Conservation (phyloP, 2,329 filamentous ascomycete genomes). For the Fusarium floridanum region DNA sequence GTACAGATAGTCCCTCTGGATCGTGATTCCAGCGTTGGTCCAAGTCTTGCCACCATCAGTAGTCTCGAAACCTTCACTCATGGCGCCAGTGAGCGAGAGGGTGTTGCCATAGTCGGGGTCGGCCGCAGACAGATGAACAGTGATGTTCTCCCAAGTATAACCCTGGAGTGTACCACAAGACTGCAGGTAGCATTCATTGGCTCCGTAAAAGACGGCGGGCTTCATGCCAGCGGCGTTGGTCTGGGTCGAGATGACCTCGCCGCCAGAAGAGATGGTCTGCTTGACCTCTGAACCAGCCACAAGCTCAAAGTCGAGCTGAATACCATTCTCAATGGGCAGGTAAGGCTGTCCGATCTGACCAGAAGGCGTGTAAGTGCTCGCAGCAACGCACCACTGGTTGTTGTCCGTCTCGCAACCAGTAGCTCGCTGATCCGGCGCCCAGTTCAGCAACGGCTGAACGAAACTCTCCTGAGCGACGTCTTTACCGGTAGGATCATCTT, state of each 20-base stretch:
- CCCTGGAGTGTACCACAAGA: conserved; percentile 17
- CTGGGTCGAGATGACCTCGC: conserved; percentile 24
- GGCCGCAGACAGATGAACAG: conserved; percentile 16
- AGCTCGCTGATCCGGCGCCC: conserved; percentile 17
- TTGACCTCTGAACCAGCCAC: conserved; percentile 11
- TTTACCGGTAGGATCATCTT: conserved; percentile 20
- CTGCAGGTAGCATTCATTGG: conserved; percentile 31
- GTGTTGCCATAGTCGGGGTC: conserved; percentile 21
- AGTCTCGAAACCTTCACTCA: conserved; percentile 14
- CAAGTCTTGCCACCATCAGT: conserved; percentile 28
- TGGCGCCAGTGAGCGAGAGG: conserved; percentile 11
- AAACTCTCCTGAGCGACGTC: conserved; percentile 19
- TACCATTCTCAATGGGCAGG: conserved; percentile 4
- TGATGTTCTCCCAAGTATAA: conserved; percentile 26
- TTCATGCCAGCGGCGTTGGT: conserved; percentile 31
- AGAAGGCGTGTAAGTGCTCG: conserved; percentile 22
- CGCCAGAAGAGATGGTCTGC: conserved; percentile 22
- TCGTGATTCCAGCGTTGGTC: conserved; percentile 17
- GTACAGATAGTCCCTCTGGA: conserved; percentile 28
- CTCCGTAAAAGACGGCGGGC: conserved; percentile 27
- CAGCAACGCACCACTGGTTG: conserved; percentile 25
- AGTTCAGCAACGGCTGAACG: conserved; percentile 27
- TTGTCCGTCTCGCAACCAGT: conserved; percentile 25
- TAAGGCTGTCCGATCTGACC: conserved; percentile 17
- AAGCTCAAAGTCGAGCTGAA: conserved; percentile 25